These are phyloP conservation scores for Eucalyptus pauciflora DNA, from an alignment of 345 rosid genomes.

Conservation along the genomic window DNA sequence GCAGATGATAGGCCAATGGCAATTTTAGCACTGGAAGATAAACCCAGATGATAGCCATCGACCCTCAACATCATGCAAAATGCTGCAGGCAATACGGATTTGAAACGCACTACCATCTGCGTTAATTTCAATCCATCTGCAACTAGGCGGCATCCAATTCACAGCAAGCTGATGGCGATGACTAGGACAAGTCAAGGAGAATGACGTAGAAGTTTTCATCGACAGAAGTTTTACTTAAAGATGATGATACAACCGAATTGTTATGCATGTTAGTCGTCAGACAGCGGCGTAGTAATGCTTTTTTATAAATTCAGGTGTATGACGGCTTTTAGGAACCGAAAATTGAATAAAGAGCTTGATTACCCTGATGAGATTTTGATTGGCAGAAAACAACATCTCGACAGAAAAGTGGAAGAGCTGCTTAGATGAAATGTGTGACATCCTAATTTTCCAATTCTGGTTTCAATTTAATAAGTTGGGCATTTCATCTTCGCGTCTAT, in stretches of 20 bases:
- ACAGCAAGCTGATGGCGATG: background rate
- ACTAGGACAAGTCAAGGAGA: background rate
- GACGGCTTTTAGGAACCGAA: background rate
- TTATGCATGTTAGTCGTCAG: background rate
- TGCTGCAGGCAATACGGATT: background rate
- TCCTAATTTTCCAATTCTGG: too few species aligned
- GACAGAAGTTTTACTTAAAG: background rate
- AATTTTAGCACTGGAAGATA: constrained; percentile 62
- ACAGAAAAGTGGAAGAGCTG: background rate
- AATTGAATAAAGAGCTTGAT: background rate
- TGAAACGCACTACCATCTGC: background rate
- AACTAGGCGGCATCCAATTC: background rate
- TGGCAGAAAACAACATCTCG: background rate
- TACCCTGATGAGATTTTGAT: background rate
- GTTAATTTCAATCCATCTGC: background rate
- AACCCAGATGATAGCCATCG: background rate
- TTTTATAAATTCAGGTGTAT: background rate
- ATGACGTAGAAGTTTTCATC: background rate
- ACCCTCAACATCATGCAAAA: background rate
- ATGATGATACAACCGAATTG: background rate
- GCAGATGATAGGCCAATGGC: constrained; percentile 52
- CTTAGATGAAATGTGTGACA: background rate
- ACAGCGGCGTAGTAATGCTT: background rate
- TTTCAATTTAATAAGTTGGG: too few species aligned
- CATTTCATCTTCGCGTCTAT: too few species aligned